Percentiles rank a stretch among this genome's conserved stretches.
These are phyloP conservation scores for Fusarium verticillioides DNA, from an alignment of 2,329 filamentous ascomycete genomes.

Conservation along the genomic window DNA sequence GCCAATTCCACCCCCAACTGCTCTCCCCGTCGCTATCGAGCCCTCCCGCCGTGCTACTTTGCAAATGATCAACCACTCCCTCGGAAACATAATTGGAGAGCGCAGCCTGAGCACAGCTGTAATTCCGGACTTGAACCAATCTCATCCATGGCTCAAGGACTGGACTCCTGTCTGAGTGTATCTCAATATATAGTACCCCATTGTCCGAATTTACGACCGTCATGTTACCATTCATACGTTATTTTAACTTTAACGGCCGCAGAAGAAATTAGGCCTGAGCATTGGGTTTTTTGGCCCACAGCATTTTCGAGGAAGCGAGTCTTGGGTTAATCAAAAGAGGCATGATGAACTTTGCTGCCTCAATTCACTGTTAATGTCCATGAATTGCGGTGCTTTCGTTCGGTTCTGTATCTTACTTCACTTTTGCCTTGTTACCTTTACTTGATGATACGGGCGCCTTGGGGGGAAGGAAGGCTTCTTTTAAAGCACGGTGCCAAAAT, in stretches of 20 bases:
- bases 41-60: conserved; percentile 39
- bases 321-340: conserved; percentile 1
- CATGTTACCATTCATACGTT: neutral
- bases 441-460: neutral
- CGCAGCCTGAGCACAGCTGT: conserved; percentile 41
- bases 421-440: neutral
- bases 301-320: conserved; percentile 8
- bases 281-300: neutral
- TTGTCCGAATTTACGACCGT: conserved; percentile 3
- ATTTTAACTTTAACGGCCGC: conserved; percentile 14
- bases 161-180: conserved; percentile 35
- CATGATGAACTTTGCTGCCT: neutral
- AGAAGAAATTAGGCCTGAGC: conserved; percentile 24
- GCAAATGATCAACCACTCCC: conserved; percentile 43
- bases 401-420: neutral
- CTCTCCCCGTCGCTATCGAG: conserved; percentile 21
- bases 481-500: neutral
- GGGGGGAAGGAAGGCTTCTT: no score
- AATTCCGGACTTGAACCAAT: conserved; percentile 31
- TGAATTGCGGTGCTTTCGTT: neutral
- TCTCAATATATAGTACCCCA: neutral
- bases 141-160: conserved; percentile 41
- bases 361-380: neutral
- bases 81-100: conserved; percentile 43
- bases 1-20: conserved; percentile 27